Percentiles rank a stretch among this genome's conserved stretches.
Conservation (phyloP, 2,329 filamentous ascomycete species). For the Fusarium nodosum region DNA sequence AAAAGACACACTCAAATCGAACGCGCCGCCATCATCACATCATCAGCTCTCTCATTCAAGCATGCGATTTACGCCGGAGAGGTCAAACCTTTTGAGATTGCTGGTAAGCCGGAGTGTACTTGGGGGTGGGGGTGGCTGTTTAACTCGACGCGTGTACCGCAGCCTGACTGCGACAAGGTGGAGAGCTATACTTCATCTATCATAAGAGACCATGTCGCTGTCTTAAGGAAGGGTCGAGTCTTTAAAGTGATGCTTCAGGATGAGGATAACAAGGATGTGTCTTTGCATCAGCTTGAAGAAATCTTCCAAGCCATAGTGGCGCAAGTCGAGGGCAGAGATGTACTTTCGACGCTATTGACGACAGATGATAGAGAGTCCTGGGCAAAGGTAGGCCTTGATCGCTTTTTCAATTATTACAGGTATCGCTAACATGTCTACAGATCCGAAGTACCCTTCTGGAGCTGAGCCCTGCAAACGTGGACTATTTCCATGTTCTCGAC, state of each 20-base stretch:
- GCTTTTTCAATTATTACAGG: not conserved
- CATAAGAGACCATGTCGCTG: not conserved
- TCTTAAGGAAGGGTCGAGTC: slow-evolving; percentile 5
- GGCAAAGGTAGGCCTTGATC: not conserved
- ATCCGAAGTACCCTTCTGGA: not conserved
- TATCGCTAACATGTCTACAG: not conserved
- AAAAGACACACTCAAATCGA: not conserved
- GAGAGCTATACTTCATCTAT: not conserved
- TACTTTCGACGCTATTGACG: not conserved
- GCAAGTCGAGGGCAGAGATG: slow-evolving; percentile 2
- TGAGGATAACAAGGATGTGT: not conserved
- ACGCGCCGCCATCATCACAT: slow-evolving; percentile 5
- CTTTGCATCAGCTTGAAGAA: not conserved
- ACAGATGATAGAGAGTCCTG: slow-evolving; percentile 13
- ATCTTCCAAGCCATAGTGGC: not conserved
- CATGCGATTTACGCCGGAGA: not conserved
- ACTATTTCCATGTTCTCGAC: slow-evolving; percentile 3
- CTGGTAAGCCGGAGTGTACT: slow-evolving; percentile 5
- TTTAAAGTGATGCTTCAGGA: slow-evolving; percentile 13
- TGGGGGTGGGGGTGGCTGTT: slow-evolving; percentile 11
- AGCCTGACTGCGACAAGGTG: not conserved
- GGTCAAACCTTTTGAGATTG: slow-evolving; percentile 2
- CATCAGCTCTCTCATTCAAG: not conserved
- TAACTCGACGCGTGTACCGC: not conserved
- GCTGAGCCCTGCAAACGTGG: not conserved